Evolutionary conservation across 176 grass and related monocot genomes (phyloP), one percentile per base, ranked within the genome.

Genomic region (Aegilops longissima): DNA sequence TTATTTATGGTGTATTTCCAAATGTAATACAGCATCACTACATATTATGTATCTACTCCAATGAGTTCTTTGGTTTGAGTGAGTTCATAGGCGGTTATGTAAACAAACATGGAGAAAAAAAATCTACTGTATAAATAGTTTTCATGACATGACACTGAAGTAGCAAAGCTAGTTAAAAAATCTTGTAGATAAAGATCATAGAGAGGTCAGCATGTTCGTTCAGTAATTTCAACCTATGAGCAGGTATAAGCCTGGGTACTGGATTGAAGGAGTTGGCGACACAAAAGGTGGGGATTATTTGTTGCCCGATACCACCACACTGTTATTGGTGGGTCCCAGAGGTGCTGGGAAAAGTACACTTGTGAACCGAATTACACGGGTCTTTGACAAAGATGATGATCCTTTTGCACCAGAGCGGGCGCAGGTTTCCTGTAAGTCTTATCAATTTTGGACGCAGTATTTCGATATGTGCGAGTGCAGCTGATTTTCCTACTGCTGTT

Each of bases 291-390:
- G 76, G 25, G 86, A 97, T 29, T 93, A 85, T 88, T 31, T 85
- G 18, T 77, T 98, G 45, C 91, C 95, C 49, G 93, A 95, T 45
- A 66, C 80, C 44, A 95, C 89, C 35, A 89, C 93, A 5, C 74
- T 98, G 62, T 73, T 98, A 77, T 77, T 98, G 88, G 82, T 95
- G 25, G 95, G 95, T 25, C 94, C 86, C 81, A 93, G 87, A 85
- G 93, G 89, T 71, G 80, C 93, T 76, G 93, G 95, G 16, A 98
- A 98, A 91, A 93, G 91, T 64, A 73, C 85, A 62, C 93, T 98
- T 76, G 78, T 95, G 51, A 95, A 93, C 76, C 78, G 31, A 87
- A 92, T 98, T 30, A 93, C 89, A 71, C 85, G 12, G 9, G 76
- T 95, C 18, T 95, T 98, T 83, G 91, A 93, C 73, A 89, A 91